phyloP scores from a whole-genome alignment of 1,284 basidiomycete genomes.

The Neonothopanus nambi region DNA sequence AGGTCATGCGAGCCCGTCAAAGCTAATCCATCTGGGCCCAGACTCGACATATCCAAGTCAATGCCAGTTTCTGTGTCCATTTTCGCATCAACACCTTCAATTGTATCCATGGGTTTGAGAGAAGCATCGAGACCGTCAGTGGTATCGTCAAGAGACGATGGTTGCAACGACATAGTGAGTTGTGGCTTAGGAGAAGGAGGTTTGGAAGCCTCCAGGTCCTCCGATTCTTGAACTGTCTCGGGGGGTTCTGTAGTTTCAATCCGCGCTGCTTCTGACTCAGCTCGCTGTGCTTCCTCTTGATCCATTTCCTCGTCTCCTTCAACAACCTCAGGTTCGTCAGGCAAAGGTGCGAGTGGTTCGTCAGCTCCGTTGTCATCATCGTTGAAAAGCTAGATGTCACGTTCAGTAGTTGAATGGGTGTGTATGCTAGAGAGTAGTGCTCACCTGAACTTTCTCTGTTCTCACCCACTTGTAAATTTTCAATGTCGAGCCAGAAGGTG shows the following conservation, averaged over 20 bases:
- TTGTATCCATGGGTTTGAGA: slow-evolving; percentile 47
- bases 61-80: slow-evolving; percentile 31
- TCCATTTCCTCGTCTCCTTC: slow-evolving; percentile 69
- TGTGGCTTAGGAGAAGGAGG: slow-evolving; percentile 63
- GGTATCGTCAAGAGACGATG: slow-evolving; percentile 22
- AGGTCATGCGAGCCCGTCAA: slow-evolving; percentile 57
- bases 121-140: slow-evolving; percentile 40
- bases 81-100: slow-evolving; percentile 39
- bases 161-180: slow-evolving; percentile 34
- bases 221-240: slow-evolving; percentile 28
- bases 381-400: slow-evolving; percentile 63
- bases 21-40: slow-evolving; percentile 64
- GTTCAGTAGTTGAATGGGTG: neutral
- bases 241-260: slow-evolving; percentile 29
- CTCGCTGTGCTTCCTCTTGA: slow-evolving; percentile 42
- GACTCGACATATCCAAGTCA: slow-evolving; percentile 57
- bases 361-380: slow-evolving; percentile 77
- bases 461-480: slow-evolving; percentile 74
- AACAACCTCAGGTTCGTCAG: slow-evolving; percentile 67
- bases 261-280: slow-evolving; percentile 33
- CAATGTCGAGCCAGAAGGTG: slow-evolving; percentile 54
- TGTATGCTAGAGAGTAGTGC: slow-evolving; percentile 18
- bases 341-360: slow-evolving; percentile 73
- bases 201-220: slow-evolving; percentile 45
- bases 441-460: slow-evolving; percentile 70